A percentile compares a stretch with the other conserved stretches of the same genome.
Evolutionary conservation across 106 monocot genomes (phyloP).

Genomic region (Chionographis japonica): DNA sequence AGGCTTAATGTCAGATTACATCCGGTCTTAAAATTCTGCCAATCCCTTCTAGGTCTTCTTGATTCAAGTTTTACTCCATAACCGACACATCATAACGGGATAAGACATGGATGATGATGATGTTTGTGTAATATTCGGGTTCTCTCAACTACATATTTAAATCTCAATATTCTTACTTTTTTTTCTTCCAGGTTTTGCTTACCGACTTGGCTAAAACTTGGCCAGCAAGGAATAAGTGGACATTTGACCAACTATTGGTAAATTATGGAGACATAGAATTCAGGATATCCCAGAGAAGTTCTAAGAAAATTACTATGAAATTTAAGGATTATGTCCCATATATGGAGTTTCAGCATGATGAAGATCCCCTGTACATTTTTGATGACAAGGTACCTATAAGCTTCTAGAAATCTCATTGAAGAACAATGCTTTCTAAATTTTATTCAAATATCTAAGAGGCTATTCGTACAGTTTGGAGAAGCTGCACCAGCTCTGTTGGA

Average conservation of each 20-base stretch:
- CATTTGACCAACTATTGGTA: slow-evolving; percentile 48
- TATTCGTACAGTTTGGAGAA: slow-evolving; percentile 81
- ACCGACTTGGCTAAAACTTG: slow-evolving; percentile 72
- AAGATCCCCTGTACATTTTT: slow-evolving; percentile 98
- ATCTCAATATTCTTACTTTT: neutral
- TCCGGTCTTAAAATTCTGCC: no score
- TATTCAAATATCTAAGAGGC: slow-evolving; percentile 5
- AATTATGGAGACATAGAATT: slow-evolving; percentile 75
- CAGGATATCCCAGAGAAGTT: slow-evolving; percentile 86
- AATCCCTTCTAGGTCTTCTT: no score
- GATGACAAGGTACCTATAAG: slow-evolving; percentile 67
- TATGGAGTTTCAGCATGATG: slow-evolving; percentile 93
- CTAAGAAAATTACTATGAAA: slow-evolving; percentile 79
- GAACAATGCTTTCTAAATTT: slow-evolving; percentile 1
- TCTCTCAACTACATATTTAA: no score
- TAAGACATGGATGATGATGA: no score
- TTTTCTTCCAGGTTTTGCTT: slow-evolving; percentile 63
- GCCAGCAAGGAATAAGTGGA: slow-evolving; percentile 87
- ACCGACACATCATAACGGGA: no score
- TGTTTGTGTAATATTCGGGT: no score
- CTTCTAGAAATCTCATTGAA: neutral
- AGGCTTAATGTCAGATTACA: no score
- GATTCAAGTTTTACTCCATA: no score
- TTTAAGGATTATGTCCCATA: slow-evolving; percentile 87
- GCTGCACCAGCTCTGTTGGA: slow-evolving; percentile 71